A percentile compares a stretch with the other conserved stretches of the same genome.
Conservation (phyloP, 192 early-diverging fungal genomes). For the Entrophospora sp. region DNA sequence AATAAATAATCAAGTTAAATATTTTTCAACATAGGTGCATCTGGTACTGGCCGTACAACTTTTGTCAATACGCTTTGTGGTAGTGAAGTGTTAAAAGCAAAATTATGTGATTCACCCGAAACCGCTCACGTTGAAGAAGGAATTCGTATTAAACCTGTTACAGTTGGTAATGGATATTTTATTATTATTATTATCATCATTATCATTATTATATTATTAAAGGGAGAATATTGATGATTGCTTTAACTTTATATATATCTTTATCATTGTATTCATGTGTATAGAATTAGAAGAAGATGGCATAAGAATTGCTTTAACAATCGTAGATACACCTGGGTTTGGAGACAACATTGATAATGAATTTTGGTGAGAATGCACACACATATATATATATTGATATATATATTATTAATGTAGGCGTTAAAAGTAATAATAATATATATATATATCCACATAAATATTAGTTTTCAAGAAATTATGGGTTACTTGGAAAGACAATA, state of each 20-base stretch:
- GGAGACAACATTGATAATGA: constrained; percentile 95
- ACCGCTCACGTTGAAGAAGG: constrained; percentile 71
- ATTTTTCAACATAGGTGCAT: too few relatives aligned
- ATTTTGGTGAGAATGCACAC: too few relatives aligned
- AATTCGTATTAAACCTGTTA: constrained; percentile 78
- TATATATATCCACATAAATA: too few relatives aligned
- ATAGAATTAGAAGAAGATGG: constrained; percentile 96
- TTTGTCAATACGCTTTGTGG: constrained; percentile 98
- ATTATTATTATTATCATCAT: too few relatives aligned
- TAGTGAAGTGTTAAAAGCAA: constrained; percentile 56
- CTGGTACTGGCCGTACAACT: constrained; percentile 93
- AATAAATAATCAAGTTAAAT: too few relatives aligned
- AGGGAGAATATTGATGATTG: too few relatives aligned
- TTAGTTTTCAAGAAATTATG: constrained; percentile 86
- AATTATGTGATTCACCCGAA: constrained; percentile 53
- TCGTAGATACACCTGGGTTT: constrained; percentile 98
- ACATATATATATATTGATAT: too few relatives aligned
- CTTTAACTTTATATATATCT: too few relatives aligned
- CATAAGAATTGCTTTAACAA: constrained; percentile 88
- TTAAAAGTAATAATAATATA: too few relatives aligned
- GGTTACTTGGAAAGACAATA: constrained; percentile 91
- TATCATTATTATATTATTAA: too few relatives aligned
- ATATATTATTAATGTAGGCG: too few relatives aligned
- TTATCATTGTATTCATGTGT: too few relatives aligned
- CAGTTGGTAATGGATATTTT: constrained; percentile 51